Evolutionary conservation across 306 rosid species (phyloP), one percentile per base, ranked within the genome.

Genomic region (Mucuna pruriens): DNA sequence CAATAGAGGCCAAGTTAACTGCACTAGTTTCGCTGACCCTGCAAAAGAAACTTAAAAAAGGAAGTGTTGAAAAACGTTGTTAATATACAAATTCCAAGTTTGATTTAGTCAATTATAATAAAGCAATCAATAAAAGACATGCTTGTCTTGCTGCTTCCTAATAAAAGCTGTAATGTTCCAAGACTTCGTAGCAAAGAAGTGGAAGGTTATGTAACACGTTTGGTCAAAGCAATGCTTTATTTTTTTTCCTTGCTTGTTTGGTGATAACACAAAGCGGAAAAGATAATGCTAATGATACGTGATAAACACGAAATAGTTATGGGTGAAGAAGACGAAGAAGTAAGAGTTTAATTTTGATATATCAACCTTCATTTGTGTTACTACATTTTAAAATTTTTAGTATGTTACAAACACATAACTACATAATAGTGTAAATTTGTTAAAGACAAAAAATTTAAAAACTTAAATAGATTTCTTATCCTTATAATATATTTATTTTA

Each of bases 111-210:
- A 81, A 84, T 15, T 48, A 74, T 23, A 58, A 75, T 38, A 57
- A 19, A 22, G 48, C 4, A 5, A 60, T 10, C 61, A 69, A 83
- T 44, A 51, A 66, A 67, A 64, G 80, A 60, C 70, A 76, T 48
- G 80, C 8, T 55, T 76, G 82, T 74, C 80, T 76, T 63, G 74
- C 80, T 23, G 55, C 67, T 68, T 54, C 48, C 13, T 79, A 52
- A 52, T 54, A 20, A 73, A 52, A 81, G 84, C 33, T 66, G 77
- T 80, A 20, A 42, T 82, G 86, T 80, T 82, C 26, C 22, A 15
- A 64, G 77, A 82, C 48, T 75, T 79, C 13, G 72, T 75, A 80
- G 70, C 78, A 82, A 76, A 65, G 52, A 63, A 52, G 61, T 42
- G 38, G 42, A 63, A 58, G 63, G 77, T 60, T 55, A 65, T 57